Percentiles rank a stretch among this genome's conserved stretches.
Evolutionary conservation across 108 stramenopile species (phyloP).

Genomic region (Discostella stelligeroides): DNA sequence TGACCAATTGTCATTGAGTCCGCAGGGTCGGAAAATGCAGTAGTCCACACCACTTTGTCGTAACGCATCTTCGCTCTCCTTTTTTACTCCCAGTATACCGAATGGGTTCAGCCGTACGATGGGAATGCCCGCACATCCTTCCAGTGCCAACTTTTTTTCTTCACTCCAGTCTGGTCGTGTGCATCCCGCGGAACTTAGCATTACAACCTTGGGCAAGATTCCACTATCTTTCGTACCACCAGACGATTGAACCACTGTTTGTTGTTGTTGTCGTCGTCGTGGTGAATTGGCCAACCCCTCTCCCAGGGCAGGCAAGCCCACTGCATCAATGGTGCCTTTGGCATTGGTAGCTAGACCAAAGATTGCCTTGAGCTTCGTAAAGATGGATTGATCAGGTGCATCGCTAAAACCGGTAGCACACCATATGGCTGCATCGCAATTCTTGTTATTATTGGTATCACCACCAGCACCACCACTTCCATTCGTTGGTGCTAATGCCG

Average conservation of each 20-base stretch:
- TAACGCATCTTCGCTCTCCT: slow-evolving; percentile 69
- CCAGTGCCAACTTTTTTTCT: slow-evolving; percentile 62
- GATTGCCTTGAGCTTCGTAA: slow-evolving; percentile 38
- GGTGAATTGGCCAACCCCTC: slow-evolving; percentile 29
- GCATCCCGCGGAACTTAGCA: slow-evolving; percentile 81
- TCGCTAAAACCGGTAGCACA: slow-evolving; percentile 83
- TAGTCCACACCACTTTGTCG: slow-evolving; percentile 74
- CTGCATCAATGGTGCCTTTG: slow-evolving; percentile 67
- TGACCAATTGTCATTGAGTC: slow-evolving; percentile 92
- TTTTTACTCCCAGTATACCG: slow-evolving; percentile 87
- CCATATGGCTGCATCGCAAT: slow-evolving; percentile 81
- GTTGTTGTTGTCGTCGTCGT: neutral
- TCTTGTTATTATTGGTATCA: too few relatives aligned
- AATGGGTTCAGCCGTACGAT: slow-evolving; percentile 94
- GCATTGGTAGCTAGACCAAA: slow-evolving; percentile 51
- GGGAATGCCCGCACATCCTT: slow-evolving; percentile 86
- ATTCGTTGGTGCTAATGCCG: slow-evolving; percentile 41
- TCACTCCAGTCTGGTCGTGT: slow-evolving; percentile 77
- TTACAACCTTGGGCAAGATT: slow-evolving; percentile 67
- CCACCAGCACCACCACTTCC: slow-evolving; percentile 12
- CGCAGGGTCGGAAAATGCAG: slow-evolving; percentile 86
- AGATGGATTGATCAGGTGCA: slow-evolving; percentile 36
- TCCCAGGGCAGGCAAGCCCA: slow-evolving; percentile 68
- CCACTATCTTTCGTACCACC: neutral
- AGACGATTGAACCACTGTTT: too few relatives aligned